These are phyloP conservation scores for Candida boidinii DNA, from an alignment of 805 yeast genomes.

Conservation along the genomic window DNA sequence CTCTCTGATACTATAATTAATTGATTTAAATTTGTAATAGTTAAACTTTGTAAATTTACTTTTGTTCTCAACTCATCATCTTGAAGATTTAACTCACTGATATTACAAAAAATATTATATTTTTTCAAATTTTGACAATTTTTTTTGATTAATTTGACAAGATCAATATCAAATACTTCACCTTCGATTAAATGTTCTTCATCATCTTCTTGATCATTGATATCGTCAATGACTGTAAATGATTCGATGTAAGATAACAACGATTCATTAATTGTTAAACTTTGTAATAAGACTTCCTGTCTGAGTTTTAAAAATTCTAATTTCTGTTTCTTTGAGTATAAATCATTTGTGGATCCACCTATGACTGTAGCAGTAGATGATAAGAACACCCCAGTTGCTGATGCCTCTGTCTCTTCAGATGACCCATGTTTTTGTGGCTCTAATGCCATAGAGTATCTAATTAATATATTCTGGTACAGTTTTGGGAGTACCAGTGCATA, in stretches of 20 bases:
- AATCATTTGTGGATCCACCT: slow-evolving; percentile 26
- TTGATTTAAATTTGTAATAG: slow-evolving; percentile 12
- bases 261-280: slow-evolving; percentile 26
- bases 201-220: slow-evolving; percentile 12
- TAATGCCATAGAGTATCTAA: slow-evolving; percentile 27
- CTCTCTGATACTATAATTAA: slow-evolving; percentile 11
- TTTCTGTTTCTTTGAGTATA: slow-evolving; percentile 27
- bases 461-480: slow-evolving; percentile 29
- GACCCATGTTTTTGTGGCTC: slow-evolving; percentile 16
- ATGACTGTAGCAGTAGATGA: slow-evolving; percentile 30
- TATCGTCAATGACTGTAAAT: slow-evolving; percentile 25
- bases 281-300: slow-evolving; percentile 31
- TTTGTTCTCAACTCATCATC: slow-evolving; percentile 3
- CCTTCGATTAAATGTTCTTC: background rate
- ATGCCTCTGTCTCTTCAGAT: no score
- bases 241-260: slow-evolving; percentile 25
- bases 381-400: no score
- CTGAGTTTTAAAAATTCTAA: slow-evolving; percentile 28
- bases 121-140: slow-evolving; percentile 5
- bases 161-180: slow-evolving; percentile 12
- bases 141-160: slow-evolving; percentile 14
- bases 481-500: slow-evolving; percentile 21
- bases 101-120: slow-evolving; percentile 8
- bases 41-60: slow-evolving; percentile 5
- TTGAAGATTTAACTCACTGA: slow-evolving; percentile 5